Percentiles rank a stretch among this genome's conserved stretches.
phyloP scores from a whole-genome alignment of 163 green algal genomes.

The Botryococcus braunii region DNA sequence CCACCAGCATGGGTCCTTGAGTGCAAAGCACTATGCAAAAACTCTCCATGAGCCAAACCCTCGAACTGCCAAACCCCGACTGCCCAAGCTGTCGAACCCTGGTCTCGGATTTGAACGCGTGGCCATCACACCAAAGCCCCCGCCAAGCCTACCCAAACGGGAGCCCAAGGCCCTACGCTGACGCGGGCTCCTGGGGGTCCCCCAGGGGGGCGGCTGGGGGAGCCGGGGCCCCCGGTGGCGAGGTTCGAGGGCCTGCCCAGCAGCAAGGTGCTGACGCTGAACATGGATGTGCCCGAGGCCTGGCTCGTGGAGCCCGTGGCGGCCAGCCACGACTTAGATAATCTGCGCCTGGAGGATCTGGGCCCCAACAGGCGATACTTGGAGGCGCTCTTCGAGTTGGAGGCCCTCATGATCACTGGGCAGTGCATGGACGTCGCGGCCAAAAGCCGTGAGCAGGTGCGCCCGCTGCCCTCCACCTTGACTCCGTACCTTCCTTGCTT shows the following conservation, averaged over 20 bases:
- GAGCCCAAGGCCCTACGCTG: too few species aligned
- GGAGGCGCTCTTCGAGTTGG: constrained; percentile 67
- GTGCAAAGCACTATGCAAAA: too few species aligned
- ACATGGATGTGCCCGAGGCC: constrained; percentile 82
- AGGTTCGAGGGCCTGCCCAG: constrained; percentile 58
- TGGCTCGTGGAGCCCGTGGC: constrained; percentile 77
- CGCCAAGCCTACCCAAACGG: too few species aligned
- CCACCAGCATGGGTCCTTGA: too few species aligned
- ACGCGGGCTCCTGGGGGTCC: too few species aligned
- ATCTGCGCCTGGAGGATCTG: constrained; percentile 73
- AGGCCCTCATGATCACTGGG: constrained; percentile 76
- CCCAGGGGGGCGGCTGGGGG: not conserved
- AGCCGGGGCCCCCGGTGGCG: constrained; percentile 21
- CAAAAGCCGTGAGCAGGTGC: constrained; percentile 19
- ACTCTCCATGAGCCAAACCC: too few species aligned
- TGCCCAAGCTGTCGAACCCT: too few species aligned
- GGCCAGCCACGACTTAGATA: constrained; percentile 76
- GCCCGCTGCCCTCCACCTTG: too few species aligned
- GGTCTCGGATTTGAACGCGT: too few species aligned
- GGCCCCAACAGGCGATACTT: not conserved
- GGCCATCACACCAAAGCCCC: too few species aligned
- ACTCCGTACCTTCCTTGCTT: too few species aligned
- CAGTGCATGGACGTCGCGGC: constrained; percentile 56
- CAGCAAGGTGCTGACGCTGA: constrained; percentile 76
- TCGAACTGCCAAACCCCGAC: too few species aligned